Evolutionary conservation across 345 rosid genomes (phyloP), one percentile per base, ranked within the genome.

Genomic region (Passiflora organensis): DNA sequence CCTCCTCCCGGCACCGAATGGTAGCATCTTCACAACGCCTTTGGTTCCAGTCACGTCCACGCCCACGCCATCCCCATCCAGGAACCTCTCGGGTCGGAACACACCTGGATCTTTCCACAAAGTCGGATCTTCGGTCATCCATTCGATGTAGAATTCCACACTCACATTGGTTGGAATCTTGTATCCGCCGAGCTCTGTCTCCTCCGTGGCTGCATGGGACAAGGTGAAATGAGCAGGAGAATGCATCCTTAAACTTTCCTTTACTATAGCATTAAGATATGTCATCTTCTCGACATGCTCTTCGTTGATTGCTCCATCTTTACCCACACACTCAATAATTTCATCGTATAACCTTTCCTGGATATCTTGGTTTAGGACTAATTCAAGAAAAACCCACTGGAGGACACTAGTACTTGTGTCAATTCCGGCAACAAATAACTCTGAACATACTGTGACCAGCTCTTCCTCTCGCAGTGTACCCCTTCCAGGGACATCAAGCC

Each of bases 391-490:
- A 41, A 91, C 83, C 98, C 98, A 91, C 54, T 91, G 96, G 14
- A 78, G 77, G 0, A 89, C 72, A 10, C 94, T 91, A 0, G 96
- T 95, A 15, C 87, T 86, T 0, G 98, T 91, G 17, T 91, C 98
- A 0, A 96, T 91, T 32, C 98, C 98, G 1, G 96, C 98, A 6
- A 85, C 83, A 32, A 91, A 80, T 11, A 77, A 71, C 73, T 93
- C 99, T 13, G 95, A 82, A 61, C 91, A 82, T 0, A 93, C 49
- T 15, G 99, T 93, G 24, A 93, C 99, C 2, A 79, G 79, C 78
- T 93, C 99, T 54, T 82, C 86, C 0, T 89, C 95, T 0, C 85
- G 59, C 1, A 89, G 64, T 11, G 56, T 68, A 1, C 80, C 82
- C 16, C 91, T 67, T 2, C 81, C 76, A 15, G 75, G 72, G 0